phyloP scores from a whole-genome alignment of 306 rosid species.

The Hippophae tibetana region DNA sequence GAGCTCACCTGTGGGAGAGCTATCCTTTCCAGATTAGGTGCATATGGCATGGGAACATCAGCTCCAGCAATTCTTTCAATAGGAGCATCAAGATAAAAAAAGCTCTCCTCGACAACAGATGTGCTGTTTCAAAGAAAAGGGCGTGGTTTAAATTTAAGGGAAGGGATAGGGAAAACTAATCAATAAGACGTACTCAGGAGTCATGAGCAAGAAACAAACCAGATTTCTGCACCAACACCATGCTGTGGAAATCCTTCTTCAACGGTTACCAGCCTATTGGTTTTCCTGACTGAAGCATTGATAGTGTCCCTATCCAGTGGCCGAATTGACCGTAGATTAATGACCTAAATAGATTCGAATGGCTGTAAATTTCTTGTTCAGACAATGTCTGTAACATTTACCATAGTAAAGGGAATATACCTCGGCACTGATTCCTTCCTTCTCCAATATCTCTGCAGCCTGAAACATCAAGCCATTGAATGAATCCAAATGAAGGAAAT shows the following conservation, averaged over 20 bases:
- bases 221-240: slow-evolving; percentile 98
- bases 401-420: slow-evolving; percentile 24
- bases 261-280: slow-evolving; percentile 82
- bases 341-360: slow-evolving; percentile 34
- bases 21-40: slow-evolving; percentile 89
- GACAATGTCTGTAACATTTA: too few relatives aligned
- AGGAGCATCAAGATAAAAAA: slow-evolving; percentile 94
- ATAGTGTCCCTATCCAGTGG: slow-evolving; percentile 89
- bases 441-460: slow-evolving; percentile 88
- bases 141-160: slow-evolving; percentile 1
- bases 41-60: slow-evolving; percentile 99
- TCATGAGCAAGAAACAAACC: slow-evolving; percentile 39
- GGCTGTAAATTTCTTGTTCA: too few relatives aligned
- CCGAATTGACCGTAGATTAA: slow-evolving; percentile 87
- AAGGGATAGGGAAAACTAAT: slow-evolving; percentile 8
- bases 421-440: slow-evolving; percentile 96
- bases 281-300: slow-evolving; percentile 88
- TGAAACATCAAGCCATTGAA: slow-evolving; percentile 30
- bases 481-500: slow-evolving; percentile 15
- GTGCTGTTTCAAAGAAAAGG: slow-evolving; percentile 43
- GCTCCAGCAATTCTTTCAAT: slow-evolving; percentile 94
- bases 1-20: slow-evolving; percentile 88
- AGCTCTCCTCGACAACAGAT: slow-evolving; percentile 91
- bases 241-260: slow-evolving; percentile 99
- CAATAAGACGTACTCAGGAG: slow-evolving; percentile 3